Conservation (phyloP, 345 rosid genomes). For the Anacardium occidentale region DNA sequence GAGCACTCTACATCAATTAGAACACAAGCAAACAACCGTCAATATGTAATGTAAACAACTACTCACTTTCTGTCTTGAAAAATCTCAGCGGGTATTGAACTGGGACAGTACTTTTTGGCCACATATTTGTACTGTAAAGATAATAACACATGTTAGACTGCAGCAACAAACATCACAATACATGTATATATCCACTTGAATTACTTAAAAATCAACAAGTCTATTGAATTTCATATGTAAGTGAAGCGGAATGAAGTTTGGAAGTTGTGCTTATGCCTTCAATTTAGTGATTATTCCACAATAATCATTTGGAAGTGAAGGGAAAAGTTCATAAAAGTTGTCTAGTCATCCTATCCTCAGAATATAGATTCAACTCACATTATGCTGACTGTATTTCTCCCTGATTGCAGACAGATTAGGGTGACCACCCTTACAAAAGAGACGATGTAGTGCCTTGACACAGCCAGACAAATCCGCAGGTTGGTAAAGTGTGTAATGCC, state of each 20-base stretch:
- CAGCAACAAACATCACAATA: background rate
- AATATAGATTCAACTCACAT: conserved; percentile 17
- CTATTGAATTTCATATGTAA: background rate
- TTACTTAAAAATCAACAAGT: background rate
- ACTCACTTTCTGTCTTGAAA: conserved; percentile 9
- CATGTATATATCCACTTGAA: background rate
- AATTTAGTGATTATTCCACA: background rate
- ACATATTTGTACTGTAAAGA: conserved; percentile 27
- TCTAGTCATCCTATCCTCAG: background rate
- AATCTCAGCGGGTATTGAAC: conserved; percentile 12
- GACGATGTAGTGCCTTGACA: conserved; percentile 30
- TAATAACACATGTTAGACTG: background rate
- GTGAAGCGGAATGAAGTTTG: background rate
- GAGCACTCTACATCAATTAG: too few relatives aligned
- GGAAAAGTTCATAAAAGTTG: too few relatives aligned
- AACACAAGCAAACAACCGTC: background rate
- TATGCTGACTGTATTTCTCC: conserved; percentile 36
- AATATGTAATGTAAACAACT: conserved; percentile 7
- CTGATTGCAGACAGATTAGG: conserved; percentile 29
- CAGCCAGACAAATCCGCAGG: conserved; percentile 29
- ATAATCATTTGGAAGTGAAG: too few relatives aligned
- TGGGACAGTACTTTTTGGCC: conserved; percentile 28
- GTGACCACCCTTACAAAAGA: conserved; percentile 18
- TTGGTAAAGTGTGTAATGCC: conserved; percentile 30
- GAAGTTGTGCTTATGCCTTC: background rate